Conservation (phyloP, 345 rosid genomes). For the Gossypium longicalyx region DNA sequence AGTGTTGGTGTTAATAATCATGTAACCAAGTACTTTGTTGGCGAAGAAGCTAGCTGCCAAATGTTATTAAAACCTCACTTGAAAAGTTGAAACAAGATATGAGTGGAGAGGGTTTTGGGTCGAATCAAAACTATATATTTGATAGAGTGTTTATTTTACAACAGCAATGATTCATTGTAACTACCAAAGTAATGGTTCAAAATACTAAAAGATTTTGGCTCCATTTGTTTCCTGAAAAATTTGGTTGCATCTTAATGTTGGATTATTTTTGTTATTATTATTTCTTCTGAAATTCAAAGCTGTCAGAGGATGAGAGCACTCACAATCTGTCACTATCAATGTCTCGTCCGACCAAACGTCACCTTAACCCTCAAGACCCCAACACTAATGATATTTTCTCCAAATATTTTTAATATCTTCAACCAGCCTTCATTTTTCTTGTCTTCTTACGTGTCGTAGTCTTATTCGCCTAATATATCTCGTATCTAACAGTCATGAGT, state of each 20-base stretch:
- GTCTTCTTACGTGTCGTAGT: constrained; percentile 12
- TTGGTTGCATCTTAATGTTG: too few relatives aligned
- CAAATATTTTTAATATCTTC: constrained; percentile 11
- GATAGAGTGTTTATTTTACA: neutral
- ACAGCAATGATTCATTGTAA: neutral
- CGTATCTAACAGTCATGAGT: constrained; percentile 16
- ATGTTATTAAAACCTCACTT: neutral
- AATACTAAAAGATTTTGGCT: too few relatives aligned
- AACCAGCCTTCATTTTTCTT: neutral
- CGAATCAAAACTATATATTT: neutral
- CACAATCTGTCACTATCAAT: constrained; percentile 15
- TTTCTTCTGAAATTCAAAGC: neutral
- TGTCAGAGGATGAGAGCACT: constrained; percentile 20
- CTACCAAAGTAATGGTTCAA: too few relatives aligned
- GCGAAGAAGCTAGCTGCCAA: neutral
- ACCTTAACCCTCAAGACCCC: constrained; percentile 18
- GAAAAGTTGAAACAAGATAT: neutral
- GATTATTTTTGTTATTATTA: too few relatives aligned
- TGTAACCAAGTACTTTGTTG: neutral
- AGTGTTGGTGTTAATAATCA: neutral
- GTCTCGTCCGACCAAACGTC: constrained; percentile 34
- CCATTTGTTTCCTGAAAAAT: too few relatives aligned
- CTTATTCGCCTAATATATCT: constrained; percentile 16
- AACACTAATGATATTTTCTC: constrained; percentile 1
- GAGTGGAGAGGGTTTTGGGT: neutral